Evolutionary conservation across 2,329 filamentous ascomycete genomes (phyloP), one percentile per base, ranked within the genome.

Genomic region (Alternaria burnsii): DNA sequence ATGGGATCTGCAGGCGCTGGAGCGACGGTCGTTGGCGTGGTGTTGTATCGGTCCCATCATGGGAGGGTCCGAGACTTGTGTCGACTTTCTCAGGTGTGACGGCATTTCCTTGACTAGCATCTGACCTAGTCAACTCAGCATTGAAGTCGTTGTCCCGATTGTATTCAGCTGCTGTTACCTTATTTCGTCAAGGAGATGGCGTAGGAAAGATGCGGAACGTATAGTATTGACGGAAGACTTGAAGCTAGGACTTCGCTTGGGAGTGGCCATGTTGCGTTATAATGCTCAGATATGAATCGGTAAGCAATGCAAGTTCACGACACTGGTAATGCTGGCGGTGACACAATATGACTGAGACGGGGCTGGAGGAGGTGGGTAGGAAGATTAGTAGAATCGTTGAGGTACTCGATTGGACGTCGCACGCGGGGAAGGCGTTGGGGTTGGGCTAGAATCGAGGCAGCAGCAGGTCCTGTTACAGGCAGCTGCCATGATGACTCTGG

Each of bases 171-270:
- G 14, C 38, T 28, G 36, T 30, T 20, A 34, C 60, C 61, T 69
- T 59, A 76, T 71, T 38, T 75, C 71, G 18, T 73, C 65, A 16
- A 76, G 66, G 7, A 77, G 66, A 20, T 67, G 59, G 30, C 71
- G 63, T 12, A 76, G 67, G 16, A 72, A 56, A 4, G 70, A 70
- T 10, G 60, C 48, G 22, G 67, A 62, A 8, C 68, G 67, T 7
- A 54, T 69, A 10, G 55, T 20, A 26, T 56, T 63, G 14, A 50
- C 34, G 40, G 56, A 42, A n/a, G 41, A 40, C 22, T 30, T 46
- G 32, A 30, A 43, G 44, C 57, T 61, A 41, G 67, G 26, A 11
- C 36, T 61, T n/a, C 52, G 59, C 9, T 52, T 50, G 44, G 72
- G 72, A 59, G 66, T 71, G 69, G 66, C 44, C 74, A 77, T 76